Base-by-base conservation (phyloP, 176 grass and related monocot genomes). In the Oryza punctata region DNA sequence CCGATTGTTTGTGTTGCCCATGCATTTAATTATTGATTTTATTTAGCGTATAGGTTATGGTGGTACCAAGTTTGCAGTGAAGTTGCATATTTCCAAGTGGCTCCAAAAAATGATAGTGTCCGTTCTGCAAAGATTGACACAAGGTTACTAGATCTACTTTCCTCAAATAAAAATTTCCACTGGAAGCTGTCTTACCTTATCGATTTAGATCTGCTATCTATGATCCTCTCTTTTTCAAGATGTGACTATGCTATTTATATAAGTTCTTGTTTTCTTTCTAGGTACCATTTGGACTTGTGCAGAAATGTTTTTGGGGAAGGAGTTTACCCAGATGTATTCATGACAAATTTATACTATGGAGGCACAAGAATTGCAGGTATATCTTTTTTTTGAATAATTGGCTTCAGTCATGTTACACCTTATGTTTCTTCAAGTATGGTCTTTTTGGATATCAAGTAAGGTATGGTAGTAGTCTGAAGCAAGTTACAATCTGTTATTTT, bases 41-140 rank as follows among this genome's bases (percentile, higher is more conserved):
- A 16, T 61, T 15, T 90, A 98, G 96, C 78, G 80, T 79, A 64
- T 73, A 78, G 96, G 65, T 82, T 98, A 40, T 98, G 96, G 96
- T 98, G 96, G 96, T 98, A 90, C 83, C 96, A 98, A 90, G 96
- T 98, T 87, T 98, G 96, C 81, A 95, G 91, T 70, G 96, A 98
- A 63, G 96, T 98, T 87, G 83, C 93, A 38, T 98, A 89, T 85
- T 98, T 98, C 80, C 96, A 98, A 88, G 93, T 93, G 76, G 96
- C 96, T 71, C 96, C 93, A 40, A 70, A 91, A 73, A 93, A 93
- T 81, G 96, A 90, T 82, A 91, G 91, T 49, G 44, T 95, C 33
- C 96, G 93, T 69, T 98, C 96, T 79, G 21, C 81, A 84, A 91
- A 91, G 79, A 90, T 98, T n/a, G 80, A 98, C 69, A 80, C 83